These are phyloP conservation scores for Phytopythium montanum DNA, from an alignment of 352 stramenopile genomes.

Conservation along the genomic window DNA sequence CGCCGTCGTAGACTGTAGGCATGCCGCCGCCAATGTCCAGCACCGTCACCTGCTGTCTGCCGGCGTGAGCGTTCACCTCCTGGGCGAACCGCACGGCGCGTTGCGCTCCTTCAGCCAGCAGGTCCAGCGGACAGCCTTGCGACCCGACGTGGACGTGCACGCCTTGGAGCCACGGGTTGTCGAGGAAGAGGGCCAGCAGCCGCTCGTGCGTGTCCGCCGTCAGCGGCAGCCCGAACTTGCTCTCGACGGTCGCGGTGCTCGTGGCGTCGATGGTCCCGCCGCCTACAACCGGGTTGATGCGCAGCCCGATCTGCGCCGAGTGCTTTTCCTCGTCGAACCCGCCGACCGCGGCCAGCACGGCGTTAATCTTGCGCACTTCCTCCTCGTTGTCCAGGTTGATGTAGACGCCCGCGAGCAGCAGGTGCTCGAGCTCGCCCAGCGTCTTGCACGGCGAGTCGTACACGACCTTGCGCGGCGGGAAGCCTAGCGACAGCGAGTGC, in stretches of 20 bases:
- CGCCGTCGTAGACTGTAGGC: conserved; percentile 83
- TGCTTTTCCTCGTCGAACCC: conserved; percentile 24
- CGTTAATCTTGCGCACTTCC: conserved; percentile 79
- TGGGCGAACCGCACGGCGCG: conserved; percentile 71
- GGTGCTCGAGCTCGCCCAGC: conserved; percentile 65
- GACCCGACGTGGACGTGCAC: conserved; percentile 90
- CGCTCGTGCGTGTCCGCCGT: conserved; percentile 43
- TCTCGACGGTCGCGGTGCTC: conserved; percentile 85
- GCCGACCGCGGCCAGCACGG: conserved; percentile 42
- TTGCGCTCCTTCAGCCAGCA: conserved; percentile 78
- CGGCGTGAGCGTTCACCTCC: conserved; percentile 64
- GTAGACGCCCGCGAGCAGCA: conserved; percentile 77
- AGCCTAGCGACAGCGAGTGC: conserved; percentile 71
- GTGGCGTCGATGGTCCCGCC: conserved; percentile 80
- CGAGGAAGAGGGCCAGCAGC: conserved; percentile 51
- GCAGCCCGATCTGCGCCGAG: conserved; percentile 72
- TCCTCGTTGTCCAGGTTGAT: conserved; percentile 93
- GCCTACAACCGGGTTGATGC: conserved; percentile 91
- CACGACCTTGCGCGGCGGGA: conserved; percentile 71
- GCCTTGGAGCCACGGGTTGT: conserved; percentile 83
- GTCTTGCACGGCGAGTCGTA: conserved; percentile 94
- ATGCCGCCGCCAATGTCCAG: conserved; percentile 93
- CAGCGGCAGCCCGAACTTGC: conserved; percentile 90
- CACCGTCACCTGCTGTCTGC: conserved; percentile 58
- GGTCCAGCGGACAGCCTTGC: conserved; percentile 79